Evolutionary conservation across 2,329 filamentous ascomycete genomes (phyloP).

Genomic region (Sphaerostilbella broomeana): DNA sequence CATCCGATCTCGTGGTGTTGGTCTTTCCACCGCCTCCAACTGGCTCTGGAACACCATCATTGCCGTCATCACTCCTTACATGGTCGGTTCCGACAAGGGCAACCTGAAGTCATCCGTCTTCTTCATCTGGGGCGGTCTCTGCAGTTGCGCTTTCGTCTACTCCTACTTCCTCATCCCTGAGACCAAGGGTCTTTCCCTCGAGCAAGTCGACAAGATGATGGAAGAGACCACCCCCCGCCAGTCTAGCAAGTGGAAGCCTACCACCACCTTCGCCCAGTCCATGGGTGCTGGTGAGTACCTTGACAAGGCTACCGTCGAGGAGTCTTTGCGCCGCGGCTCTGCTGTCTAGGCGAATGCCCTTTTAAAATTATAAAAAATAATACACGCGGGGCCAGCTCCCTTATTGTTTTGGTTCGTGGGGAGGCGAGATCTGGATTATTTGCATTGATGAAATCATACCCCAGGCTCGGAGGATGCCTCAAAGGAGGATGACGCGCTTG

Average conservation of each 20-base stretch:
- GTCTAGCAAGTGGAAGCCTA: conserved; percentile 69
- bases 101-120: conserved; percentile 65
- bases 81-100: conserved; percentile 54
- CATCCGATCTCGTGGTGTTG: conserved; percentile 82
- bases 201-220: conserved; percentile 83
- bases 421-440: conserved; percentile 1
- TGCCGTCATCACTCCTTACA: conserved; percentile 66
- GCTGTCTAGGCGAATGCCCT: conserved; percentile 25
- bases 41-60: conserved; percentile 83
- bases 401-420: too few species aligned
- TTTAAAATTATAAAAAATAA: too few species aligned
- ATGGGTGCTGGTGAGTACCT: conserved; percentile 24
- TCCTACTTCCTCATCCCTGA: conserved; percentile 68
- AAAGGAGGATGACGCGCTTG: conserved; percentile 7
- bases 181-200: conserved; percentile 69
- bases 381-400: too few species aligned
- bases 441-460: conserved; percentile 13
- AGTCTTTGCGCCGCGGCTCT: conserved; percentile 26
- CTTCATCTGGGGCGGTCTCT: conserved; percentile 69
- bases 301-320: conserved; percentile 23
- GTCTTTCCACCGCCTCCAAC: conserved; percentile 80
- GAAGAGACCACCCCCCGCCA: conserved; percentile 75
- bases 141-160: conserved; percentile 54
- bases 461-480: conserved; percentile 4
- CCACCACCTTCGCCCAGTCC: conserved; percentile 57